Evolutionary conservation across 495 filamentous ascomycete species (phyloP), one percentile per base, ranked within the genome.

Genomic region (Aspergillus nanangensis): DNA sequence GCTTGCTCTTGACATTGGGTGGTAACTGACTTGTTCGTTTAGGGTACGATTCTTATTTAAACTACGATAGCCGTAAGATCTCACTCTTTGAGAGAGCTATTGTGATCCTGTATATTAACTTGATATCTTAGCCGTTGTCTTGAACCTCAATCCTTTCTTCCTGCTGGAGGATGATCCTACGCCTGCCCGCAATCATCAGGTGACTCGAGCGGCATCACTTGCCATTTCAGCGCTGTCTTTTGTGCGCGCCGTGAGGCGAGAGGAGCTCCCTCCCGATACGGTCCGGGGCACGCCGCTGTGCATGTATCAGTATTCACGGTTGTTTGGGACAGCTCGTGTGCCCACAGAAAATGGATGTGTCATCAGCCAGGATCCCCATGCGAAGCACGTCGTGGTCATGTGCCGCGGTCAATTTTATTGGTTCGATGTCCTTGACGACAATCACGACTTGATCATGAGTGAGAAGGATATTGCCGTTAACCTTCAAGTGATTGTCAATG

Each of bases 1-100:
- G 5, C 15, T 23, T 17, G 24, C 23, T n/a, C 22, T 20, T 31
- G 4, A 29, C 22, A 23, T 21, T 15, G 24, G 21, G 11, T 17
- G 19, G 10, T 41, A 18, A 33, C 32, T 31, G 24, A 50, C 57
- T 38, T 29, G 9, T 13, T 20, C 8, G 38, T 8, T 20, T 57
- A 97, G 92, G 93, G 93, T 98, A 97, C 59, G 93, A 98, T 63
- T 97, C 93, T 23, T 98, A 96, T 60, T 74, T 97, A 38, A 97
- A 97, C 63, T 98, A 86, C 60, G 93, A 98, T 66, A 98, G 95
- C 60, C 90, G 76, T 79, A 53, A 66, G 76, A 56, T 45, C 34
- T 10, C 20, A n/a, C 5, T 35, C 19, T 11, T n/a, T n/a, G n/a
- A n/a, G n/a, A n/a, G n/a, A n/a, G n/a, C n/a, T n/a, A n/a, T n/a